Percentiles rank a stretch among this genome's conserved stretches.
Conservation (phyloP, 805 yeast genomes). For the Wickerhamomyces pijperi region DNA sequence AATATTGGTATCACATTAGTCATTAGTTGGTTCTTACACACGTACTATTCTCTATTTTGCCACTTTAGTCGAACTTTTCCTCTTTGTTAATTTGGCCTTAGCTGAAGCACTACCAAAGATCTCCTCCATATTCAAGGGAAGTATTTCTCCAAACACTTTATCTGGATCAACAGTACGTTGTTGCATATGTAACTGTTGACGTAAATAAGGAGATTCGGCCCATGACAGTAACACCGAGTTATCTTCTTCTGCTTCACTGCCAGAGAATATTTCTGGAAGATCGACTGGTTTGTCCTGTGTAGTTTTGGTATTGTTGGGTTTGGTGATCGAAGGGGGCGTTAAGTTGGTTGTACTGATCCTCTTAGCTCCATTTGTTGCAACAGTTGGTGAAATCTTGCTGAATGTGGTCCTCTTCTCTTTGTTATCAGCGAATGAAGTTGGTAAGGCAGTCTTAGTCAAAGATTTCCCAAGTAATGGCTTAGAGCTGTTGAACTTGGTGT, state of each 20-base stretch:
- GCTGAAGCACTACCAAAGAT: constrained; percentile 40
- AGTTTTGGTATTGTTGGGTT: no score
- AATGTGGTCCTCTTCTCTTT: not conserved
- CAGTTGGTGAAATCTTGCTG: not conserved
- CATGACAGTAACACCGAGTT: constrained; percentile 40
- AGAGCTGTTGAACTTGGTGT: no score
- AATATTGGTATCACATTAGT: no score
- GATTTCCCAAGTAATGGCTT: not conserved
- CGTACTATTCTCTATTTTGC: constrained; percentile 13
- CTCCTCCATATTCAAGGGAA: constrained; percentile 57
- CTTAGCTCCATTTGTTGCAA: not conserved
- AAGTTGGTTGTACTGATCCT: not conserved
- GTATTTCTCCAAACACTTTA: constrained; percentile 63
- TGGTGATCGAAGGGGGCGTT: not conserved
- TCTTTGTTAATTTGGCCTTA: constrained; percentile 33
- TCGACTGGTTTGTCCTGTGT: no score
- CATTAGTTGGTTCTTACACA: no score
- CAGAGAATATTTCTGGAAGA: constrained; percentile 37
- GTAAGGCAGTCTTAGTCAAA: not conserved
- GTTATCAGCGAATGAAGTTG: not conserved
- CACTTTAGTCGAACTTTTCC: constrained; percentile 40
- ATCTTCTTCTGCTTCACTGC: constrained; percentile 43
- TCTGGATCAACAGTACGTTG: constrained; percentile 50
- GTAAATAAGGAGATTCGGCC: constrained; percentile 52
- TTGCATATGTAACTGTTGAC: constrained; percentile 29